Evolutionary conservation across 345 rosid genomes (phyloP).

Genomic region (Alliaria petiolata): DNA sequence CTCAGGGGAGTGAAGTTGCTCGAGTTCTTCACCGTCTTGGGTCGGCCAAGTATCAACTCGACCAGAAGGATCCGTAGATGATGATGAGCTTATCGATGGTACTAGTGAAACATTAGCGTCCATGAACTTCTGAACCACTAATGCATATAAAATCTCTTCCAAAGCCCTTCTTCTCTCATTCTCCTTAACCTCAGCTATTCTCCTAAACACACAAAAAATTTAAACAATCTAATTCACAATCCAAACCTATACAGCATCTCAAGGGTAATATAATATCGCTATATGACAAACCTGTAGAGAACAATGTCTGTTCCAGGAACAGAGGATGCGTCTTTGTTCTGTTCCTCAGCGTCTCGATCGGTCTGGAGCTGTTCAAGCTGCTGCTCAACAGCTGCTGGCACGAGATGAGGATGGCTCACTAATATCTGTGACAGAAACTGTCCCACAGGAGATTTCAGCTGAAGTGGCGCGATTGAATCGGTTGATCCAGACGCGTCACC

Average conservation of each 20-base stretch:
- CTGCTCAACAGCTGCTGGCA: constrained; percentile 92
- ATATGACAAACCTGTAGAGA: constrained; percentile 62
- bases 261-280: not conserved
- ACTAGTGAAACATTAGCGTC: constrained; percentile 79
- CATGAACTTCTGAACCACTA: constrained; percentile 92
- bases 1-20: constrained; percentile 75
- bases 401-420: constrained; percentile 86
- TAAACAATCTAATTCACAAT: not conserved
- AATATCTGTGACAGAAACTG: constrained; percentile 84
- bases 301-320: constrained; percentile 72
- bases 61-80: constrained; percentile 53
- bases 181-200: constrained; percentile 95
- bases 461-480: constrained; percentile 68
- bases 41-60: constrained; percentile 61
- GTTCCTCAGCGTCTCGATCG: constrained; percentile 65
- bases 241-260: not conserved
- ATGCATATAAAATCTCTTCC: constrained; percentile 87
- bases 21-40: constrained; percentile 59
- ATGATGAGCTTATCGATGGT: constrained; percentile 49
- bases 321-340: constrained; percentile 50
- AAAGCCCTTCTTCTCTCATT: constrained; percentile 72
- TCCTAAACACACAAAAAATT: constrained; percentile 41
- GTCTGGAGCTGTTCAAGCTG: constrained; percentile 92
- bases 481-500: constrained; percentile 43
- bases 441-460: constrained; percentile 84